These are phyloP conservation scores for Areca catechu DNA, from an alignment of 176 grass and related monocot genomes.

Conservation along the genomic window DNA sequence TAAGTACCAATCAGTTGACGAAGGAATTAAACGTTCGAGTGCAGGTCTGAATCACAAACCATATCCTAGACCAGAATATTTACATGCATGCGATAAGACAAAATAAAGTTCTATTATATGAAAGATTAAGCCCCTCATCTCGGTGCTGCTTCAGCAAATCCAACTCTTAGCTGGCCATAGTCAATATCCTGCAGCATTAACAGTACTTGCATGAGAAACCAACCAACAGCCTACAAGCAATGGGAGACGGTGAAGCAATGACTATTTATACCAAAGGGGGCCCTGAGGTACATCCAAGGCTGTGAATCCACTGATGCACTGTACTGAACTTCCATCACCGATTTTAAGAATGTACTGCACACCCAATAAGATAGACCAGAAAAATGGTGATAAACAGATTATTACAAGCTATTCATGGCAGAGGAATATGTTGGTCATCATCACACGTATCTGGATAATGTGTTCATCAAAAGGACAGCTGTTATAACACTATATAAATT, in stretches of 20 bases:
- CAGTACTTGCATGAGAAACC: too few relatives aligned
- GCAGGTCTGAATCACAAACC: too few relatives aligned
- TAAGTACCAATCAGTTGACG: too few relatives aligned
- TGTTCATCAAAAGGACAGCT: too few relatives aligned
- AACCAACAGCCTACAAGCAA: background rate
- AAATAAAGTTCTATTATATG: too few relatives aligned
- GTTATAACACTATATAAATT: background rate
- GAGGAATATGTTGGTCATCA: too few relatives aligned
- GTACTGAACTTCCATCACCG: constrained; percentile 34
- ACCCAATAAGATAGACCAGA: background rate
- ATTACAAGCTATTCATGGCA: too few relatives aligned
- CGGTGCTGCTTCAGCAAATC: constrained; percentile 39
- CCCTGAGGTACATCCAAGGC: constrained; percentile 45
- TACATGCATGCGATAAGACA: too few relatives aligned
- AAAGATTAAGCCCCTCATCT: too few relatives aligned
- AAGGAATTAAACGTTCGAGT: too few relatives aligned
- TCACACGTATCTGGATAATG: too few relatives aligned
- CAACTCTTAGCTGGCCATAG: constrained; percentile 34
- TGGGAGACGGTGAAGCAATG: background rate
- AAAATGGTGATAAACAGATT: background rate
- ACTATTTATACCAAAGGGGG: constrained; percentile 41
- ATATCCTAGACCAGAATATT: too few relatives aligned
- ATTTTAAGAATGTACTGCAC: constrained; percentile 58
- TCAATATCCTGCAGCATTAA: constrained; percentile 42
- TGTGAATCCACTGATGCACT: constrained; percentile 60